Percentiles rank a stretch among this genome's conserved stretches.
phyloP scores from a whole-genome alignment of 176 grass and related monocot species.

The Saccharum spontaneum region DNA sequence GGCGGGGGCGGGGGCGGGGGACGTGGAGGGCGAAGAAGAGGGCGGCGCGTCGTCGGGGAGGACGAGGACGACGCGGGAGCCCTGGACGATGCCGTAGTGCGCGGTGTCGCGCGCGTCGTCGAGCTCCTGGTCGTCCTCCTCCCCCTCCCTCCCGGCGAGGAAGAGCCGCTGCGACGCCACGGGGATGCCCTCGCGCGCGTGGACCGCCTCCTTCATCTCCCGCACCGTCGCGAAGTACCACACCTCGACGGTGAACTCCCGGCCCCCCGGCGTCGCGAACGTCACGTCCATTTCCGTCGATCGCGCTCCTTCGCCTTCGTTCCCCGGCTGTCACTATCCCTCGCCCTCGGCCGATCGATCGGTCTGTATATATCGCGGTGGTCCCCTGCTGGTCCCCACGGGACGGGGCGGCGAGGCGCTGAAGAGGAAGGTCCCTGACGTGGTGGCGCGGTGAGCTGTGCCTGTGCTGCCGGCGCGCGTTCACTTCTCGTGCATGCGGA shows the following conservation, averaged over 20 bases:
- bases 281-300: conserved; percentile 32
- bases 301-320: too few relatives aligned
- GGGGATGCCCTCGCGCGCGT: conserved; percentile 27
- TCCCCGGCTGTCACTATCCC: neutral
- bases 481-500: neutral
- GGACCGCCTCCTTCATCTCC: conserved; percentile 46
- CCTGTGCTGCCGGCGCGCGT: neutral
- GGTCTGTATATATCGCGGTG: neutral
- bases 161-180: conserved; percentile 34
- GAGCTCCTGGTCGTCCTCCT: neutral
- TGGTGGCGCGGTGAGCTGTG: neutral
- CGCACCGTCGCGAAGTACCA: conserved; percentile 41
- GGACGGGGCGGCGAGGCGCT: neutral
- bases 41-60: neutral
- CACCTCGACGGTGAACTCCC: conserved; percentile 29
- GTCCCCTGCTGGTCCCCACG: neutral
- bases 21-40: neutral
- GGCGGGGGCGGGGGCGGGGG: neutral
- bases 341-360: neutral
- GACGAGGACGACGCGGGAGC: conserved; percentile 41
- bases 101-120: conserved; percentile 38
- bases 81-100: conserved; percentile 43
- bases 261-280: conserved; percentile 24
- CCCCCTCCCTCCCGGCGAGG: conserved; percentile 7
- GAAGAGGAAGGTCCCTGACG: neutral